phyloP scores from a whole-genome alignment of 2,329 filamentous ascomycete genomes.

The Fusarium kyushuense region DNA sequence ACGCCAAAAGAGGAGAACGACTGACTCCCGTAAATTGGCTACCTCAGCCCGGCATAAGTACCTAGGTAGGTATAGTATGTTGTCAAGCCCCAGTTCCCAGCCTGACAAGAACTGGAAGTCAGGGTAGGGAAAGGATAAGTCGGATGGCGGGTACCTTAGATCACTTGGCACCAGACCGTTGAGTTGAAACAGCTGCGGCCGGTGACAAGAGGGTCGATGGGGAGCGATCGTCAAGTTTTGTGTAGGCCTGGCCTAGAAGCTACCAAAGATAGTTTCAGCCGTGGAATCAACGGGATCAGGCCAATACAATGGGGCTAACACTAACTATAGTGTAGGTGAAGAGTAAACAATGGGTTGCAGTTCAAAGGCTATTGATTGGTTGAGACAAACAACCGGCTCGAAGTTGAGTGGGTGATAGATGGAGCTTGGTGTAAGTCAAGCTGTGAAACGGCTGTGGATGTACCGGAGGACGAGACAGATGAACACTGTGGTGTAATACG shows the following conservation, averaged over 20 bases:
- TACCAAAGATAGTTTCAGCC: conserved; percentile 16
- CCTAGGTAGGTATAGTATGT: background rate
- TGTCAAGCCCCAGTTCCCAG: conserved; percentile 9
- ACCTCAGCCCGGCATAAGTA: conserved; percentile 16
- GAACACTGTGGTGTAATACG: conserved; percentile 2
- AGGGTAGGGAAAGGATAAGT: conserved; percentile 5
- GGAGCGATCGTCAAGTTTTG: conserved; percentile 1
- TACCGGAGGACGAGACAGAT: conserved; percentile 2
- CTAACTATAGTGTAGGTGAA: conserved; percentile 23
- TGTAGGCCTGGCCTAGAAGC: conserved; percentile 3
- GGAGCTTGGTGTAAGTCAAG: conserved; percentile 39
- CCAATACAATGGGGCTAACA: conserved; percentile 21
- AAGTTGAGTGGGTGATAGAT: conserved; percentile 34
- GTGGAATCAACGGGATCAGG: conserved; percentile 22
- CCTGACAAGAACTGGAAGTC: conserved; percentile 9
- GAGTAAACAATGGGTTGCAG: conserved; percentile 10
- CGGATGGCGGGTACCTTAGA: conserved; percentile 13
- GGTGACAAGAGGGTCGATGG: conserved; percentile 18
- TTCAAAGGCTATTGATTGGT: conserved; percentile 29
- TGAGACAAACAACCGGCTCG: conserved; percentile 5
- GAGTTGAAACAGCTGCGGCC: conserved; percentile 18
- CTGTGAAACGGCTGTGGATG: conserved; percentile 13
- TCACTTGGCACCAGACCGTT: conserved; percentile 10
- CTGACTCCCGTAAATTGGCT: conserved; percentile 14
- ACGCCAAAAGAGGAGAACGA: conserved; percentile 14